These are phyloP conservation scores for Stachybotrys echinatus DNA, from an alignment of 2,329 filamentous ascomycete species.

Conservation along the genomic window DNA sequence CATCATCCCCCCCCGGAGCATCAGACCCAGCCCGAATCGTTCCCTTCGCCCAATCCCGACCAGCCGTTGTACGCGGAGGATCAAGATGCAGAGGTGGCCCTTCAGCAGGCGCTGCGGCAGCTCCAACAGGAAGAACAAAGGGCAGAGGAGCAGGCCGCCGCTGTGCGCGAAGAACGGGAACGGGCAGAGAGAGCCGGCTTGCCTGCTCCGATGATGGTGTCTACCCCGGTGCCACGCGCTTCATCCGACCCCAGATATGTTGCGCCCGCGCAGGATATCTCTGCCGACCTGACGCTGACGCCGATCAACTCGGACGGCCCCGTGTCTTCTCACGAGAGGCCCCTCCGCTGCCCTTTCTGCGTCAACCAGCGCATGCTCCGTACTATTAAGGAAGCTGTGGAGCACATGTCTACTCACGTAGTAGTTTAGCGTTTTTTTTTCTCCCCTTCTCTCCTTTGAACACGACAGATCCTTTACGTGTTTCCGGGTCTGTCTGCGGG, in stretches of 20 bases:
- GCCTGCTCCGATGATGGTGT: slow-evolving; percentile 23
- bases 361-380: slow-evolving; percentile 57
- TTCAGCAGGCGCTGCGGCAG: slow-evolving; percentile 54
- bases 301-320: slow-evolving; percentile 48
- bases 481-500: too few relatives aligned
- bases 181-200: slow-evolving; percentile 34
- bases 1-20: neutral
- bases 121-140: slow-evolving; percentile 55
- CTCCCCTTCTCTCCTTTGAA: too few relatives aligned
- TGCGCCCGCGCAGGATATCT: slow-evolving; percentile 27
- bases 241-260: slow-evolving; percentile 26
- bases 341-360: slow-evolving; percentile 55
- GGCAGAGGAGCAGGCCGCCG: slow-evolving; percentile 52
- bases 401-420: slow-evolving; percentile 58
- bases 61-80: slow-evolving; percentile 42
- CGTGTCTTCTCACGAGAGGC: slow-evolving; percentile 39
- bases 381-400: slow-evolving; percentile 56
- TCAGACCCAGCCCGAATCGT: slow-evolving; percentile 12
- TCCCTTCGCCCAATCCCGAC: slow-evolving; percentile 21
- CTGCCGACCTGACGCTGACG: slow-evolving; percentile 44
- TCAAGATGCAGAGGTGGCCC: slow-evolving; percentile 51
- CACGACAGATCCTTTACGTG: too few relatives aligned
- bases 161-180: slow-evolving; percentile 47
- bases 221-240: slow-evolving; percentile 20
- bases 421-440: slow-evolving; percentile 40